Evolutionary conservation across 2,329 filamentous ascomycete genomes (phyloP), one percentile per base, ranked within the genome.

Genomic region (Bisporella sp.): DNA sequence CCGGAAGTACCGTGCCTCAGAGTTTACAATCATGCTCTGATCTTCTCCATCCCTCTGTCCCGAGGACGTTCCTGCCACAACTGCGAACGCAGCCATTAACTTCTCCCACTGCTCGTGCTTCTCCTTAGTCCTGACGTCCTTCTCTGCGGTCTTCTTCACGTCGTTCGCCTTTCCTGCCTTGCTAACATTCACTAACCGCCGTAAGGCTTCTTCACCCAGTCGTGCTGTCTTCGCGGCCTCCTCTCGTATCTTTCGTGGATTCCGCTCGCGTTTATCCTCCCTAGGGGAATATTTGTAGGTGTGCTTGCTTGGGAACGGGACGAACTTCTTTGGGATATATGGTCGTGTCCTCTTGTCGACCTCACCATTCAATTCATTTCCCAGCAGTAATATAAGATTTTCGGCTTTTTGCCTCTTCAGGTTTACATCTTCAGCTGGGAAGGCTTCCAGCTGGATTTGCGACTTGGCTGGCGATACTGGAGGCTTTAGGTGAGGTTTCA

Each of bases 101-200:
- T 69, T 64, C 64, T 84, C 80, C 81, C 81, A 85, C 4, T 81
- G 66, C 5, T 76, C 68, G 58, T 83, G 79, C 12, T 80, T 72
- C 54, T 78, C 71, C 58, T 76, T 77, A 42, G 75, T 77, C 21
- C 73, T 67, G 2, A 68, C 62, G 57, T 81, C 74, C 48, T 73
- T 62, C 42, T 56, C 57, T 2, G 81, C 79, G 2, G 76, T 65
- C 2, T 74, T 71, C 57, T 77, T 80, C 41, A 82, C 74, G 59
- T 83, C 81, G 62, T 84, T 84, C 58, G 84, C 79, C 57, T 79
- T 80, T 46, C 80, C 78, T 57, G 80, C 76, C 64, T 84, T 84
- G 49, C 78, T 79, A 13, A 81, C 79, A 28, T 79, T 74, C 31
- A 82, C 76, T 13, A 85, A 69, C 6, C 76, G 70, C 31, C 81